Percentiles rank a stretch among this genome's conserved stretches.
These are phyloP conservation scores for Leccinum angustisporum DNA, from an alignment of 1,284 basidiomycete species.

Conservation along the genomic window DNA sequence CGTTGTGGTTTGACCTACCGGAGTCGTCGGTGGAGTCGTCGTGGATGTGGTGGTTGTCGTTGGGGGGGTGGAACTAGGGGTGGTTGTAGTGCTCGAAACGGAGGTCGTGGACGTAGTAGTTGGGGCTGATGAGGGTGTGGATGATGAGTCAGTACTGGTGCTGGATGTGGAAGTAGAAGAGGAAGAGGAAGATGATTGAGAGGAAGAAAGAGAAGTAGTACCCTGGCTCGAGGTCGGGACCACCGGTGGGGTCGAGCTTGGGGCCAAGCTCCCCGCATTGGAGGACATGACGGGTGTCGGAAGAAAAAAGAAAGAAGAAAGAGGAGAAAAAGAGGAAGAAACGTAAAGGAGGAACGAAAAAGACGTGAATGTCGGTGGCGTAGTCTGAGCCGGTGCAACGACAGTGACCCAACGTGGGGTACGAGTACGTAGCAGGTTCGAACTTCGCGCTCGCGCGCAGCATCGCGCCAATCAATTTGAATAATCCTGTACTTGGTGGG, in stretches of 20 bases:
- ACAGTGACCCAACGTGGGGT: not conserved
- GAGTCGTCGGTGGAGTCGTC: conserved; percentile 2
- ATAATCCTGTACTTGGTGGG: conserved; percentile 10
- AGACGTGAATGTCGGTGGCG: not conserved
- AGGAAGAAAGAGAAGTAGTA: conserved; percentile 19
- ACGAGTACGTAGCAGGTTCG: not conserved
- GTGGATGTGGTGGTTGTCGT: conserved; percentile 1
- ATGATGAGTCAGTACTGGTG: conserved; percentile 16
- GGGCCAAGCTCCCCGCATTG: not conserved
- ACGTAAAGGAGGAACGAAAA: not conserved
- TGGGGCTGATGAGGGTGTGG: conserved; percentile 10
- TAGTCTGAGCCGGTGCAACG: not conserved
- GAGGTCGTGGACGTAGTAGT: not conserved
- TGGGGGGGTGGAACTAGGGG: not conserved
- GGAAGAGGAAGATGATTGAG: not conserved
- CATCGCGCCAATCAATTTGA: conserved; percentile 9
- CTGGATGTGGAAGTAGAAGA: not conserved
- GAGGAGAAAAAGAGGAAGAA: not conserved
- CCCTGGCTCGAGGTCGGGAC: conserved; percentile 14
- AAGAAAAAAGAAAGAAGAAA: not conserved
- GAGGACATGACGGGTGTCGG: conserved; percentile 23
- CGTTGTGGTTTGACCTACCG: not conserved
- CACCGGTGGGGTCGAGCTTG: conserved; percentile 3
- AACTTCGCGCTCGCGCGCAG: not conserved
- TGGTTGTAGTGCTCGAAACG: not conserved